Evolutionary conservation across 768 basidiomycete species (phyloP), one percentile per base, ranked within the genome.

Genomic region (Rhodotorula sphaerocarpa): DNA sequence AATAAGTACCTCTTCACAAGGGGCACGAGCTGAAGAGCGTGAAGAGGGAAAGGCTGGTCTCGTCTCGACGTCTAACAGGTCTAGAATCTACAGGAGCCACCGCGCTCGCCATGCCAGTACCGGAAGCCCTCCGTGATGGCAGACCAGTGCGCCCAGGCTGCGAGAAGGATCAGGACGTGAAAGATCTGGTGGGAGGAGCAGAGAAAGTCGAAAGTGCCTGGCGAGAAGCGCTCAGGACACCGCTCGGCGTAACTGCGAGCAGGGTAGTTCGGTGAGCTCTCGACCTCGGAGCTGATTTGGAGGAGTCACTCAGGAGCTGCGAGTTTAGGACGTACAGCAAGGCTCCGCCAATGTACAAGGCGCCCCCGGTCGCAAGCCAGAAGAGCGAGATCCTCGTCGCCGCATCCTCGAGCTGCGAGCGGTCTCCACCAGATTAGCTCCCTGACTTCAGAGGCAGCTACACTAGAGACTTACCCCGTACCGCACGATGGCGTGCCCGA

Each of bases 181-280:
- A 95, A 92, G 70, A 93, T 86, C 75, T 92, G 88, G 77, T 93
- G 90, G 25, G 86, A 89, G 0, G 86, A 81, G 58, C 84, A 80
- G 70, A 88, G 81, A 71, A 81, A 80, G 76, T 91, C 89, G 75
- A 90, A 90, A 66, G 75, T 81, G 42, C 89, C 88, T 9, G 88
- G 88, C 11, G 79, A 77, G 64, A 84, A 76, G 43, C 83, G 79
- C 71, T 92, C 90, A 47, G 89, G 90, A 58, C 89, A 80, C 53
- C 88, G 82, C 72, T 85, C 84, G 51, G 88, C 88, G 76, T 72
- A 59, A 50, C 52, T 61, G 53, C 18, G 14, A 27, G 16, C 28
- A 74, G 28, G 72, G 66, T 66, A 58, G 57, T n/a, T n/a, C n/a
- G n/a, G n/a, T n/a, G n/a, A n/a, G n/a, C n/a, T n/a, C n/a, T n/a